Conservation (phyloP, 2,329 filamentous ascomycete genomes). For the Botrytis aclada region DNA sequence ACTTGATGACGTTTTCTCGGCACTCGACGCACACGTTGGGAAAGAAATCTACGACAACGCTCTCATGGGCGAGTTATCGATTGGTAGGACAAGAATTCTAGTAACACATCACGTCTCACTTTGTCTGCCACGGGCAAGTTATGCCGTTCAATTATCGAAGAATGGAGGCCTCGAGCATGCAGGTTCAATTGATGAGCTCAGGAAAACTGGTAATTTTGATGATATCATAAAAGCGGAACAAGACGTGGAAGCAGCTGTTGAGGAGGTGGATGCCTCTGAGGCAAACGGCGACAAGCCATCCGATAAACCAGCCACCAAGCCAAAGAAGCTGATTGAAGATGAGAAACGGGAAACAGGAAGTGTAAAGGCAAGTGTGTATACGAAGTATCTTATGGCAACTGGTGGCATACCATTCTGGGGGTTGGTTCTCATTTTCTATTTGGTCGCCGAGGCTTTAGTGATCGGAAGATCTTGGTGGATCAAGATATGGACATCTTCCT, state of each 20-base stretch:
- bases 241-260: slow-evolving; percentile 44
- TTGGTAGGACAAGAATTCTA: slow-evolving; percentile 67
- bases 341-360: slow-evolving; percentile 67
- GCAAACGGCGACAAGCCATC: slow-evolving; percentile 44
- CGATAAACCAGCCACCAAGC: slow-evolving; percentile 37
- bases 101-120: slow-evolving; percentile 76
- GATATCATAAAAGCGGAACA: slow-evolving; percentile 55
- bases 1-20: slow-evolving; percentile 76
- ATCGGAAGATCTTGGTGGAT: slow-evolving; percentile 59
- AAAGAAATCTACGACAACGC: slow-evolving; percentile 74
- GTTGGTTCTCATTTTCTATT: slow-evolving; percentile 51
- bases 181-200: slow-evolving; percentile 60
- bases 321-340: slow-evolving; percentile 69
- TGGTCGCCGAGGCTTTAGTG: slow-evolving; percentile 34
- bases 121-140: slow-evolving; percentile 66
- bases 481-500: slow-evolving; percentile 54
- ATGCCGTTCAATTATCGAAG: slow-evolving; percentile 66
- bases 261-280: slow-evolving; percentile 48
- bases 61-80: slow-evolving; percentile 64
- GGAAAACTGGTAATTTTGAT: slow-evolving; percentile 52
- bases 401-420: slow-evolving; percentile 62
- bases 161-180: slow-evolving; percentile 59
- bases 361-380: slow-evolving; percentile 64
- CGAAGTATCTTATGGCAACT: slow-evolving; percentile 61
- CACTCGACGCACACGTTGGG: slow-evolving; percentile 76